Evolutionary conservation across 176 grass and related monocot species (phyloP), one percentile per base, ranked within the genome.

Genomic region (Zizania latifolia): DNA sequence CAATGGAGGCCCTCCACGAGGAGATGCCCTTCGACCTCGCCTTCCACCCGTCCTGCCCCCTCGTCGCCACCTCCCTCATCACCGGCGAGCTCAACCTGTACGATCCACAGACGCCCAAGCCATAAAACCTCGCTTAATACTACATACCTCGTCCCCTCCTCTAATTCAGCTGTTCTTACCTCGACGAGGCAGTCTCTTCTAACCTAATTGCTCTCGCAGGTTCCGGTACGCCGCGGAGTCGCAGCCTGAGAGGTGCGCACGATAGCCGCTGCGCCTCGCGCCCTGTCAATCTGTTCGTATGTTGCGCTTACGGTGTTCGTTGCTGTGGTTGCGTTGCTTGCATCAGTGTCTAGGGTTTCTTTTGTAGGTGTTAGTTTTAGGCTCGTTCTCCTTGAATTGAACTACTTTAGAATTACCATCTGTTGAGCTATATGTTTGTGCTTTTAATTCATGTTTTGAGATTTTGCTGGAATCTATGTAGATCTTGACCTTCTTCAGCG

Each of bases 11-110:
- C 53, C 81, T 80, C 76, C 82, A 90, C 51, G 90, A 82, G 54
- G 90, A 90, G 62, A 87, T 78, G 53, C 83, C 90, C 59, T 97
- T 99, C 81, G 95, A 99, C 83, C 78, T 99, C 30, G 79, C 81
- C 33, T 99, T 99, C 76, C 91, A 99, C 70, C 89, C 91, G 65
- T 88, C 84, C 11, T 75, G 89, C 31, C 72, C 91, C 5, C 79
- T 99, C 44, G 89, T 99, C 7, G 89, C 82, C 16, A 76, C 89
- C 31, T 93, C 71, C 22, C 95, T 99, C 4, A 92, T 99, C 71
- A 94, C 63, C 31, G 95, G 95, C 21, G 87, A 92, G 65, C 84
- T 94, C 44, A 57, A 88, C 87, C 64, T 94, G 95, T 98, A 78
- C 57, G 72, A 29, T 4, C 72, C 27, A 45, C 41, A 26, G 2